Base-by-base conservation (phyloP, 108 stramenopile genomes). In the Cyclotella atomus region DNA sequence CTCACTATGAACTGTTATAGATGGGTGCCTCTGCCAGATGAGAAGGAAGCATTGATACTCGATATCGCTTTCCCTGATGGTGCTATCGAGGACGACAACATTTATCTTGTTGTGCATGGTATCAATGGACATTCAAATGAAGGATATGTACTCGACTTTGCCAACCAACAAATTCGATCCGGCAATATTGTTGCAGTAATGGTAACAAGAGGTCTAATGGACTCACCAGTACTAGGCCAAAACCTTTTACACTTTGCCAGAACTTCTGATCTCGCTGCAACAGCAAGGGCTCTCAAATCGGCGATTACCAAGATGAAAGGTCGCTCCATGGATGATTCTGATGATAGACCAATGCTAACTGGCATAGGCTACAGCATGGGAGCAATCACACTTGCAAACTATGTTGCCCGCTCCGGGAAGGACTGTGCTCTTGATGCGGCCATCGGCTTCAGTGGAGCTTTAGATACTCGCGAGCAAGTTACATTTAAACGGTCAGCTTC, bases 41-140 rank as follows among this genome's bases (percentile, higher is more conserved):
- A 89, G 41, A 46, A 68, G 17, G 93, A 94, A 70, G 84, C 80
- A 24, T 75, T 95, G 0, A 91, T 92, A 17, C 62, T 97, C 15
- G 94, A 97, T 73, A 67, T 94, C 59, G 73, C 86, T 20, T 85
- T 95, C 65, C 93, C 95, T 17, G 36, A 54, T 2, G 54, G 66
- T 30, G 29, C n/a, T 10, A 84, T 88, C n/a, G 75, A 88, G 35
- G 52, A 62, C 1, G 57, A 75, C 36, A 86, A 88, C 14, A 67
- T 96, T 12, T 95, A 92, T 79, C 46, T 97, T 9, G 70, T 97
- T 2, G 69, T 97, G 38, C 96, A 97, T 87, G 96, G 96, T 5
- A 81, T 97, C 32, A 93, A 92, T 60, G 96, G 96, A 25, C 88
- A 94, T 1, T 86, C 83, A 45, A 52, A 73, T 15, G 95, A 97